Percentiles rank a stretch among this genome's conserved stretches.
These are phyloP conservation scores for Aspergillus oerlinghausenensis DNA, from an alignment of 2,329 filamentous ascomycete genomes.

Conservation along the genomic window DNA sequence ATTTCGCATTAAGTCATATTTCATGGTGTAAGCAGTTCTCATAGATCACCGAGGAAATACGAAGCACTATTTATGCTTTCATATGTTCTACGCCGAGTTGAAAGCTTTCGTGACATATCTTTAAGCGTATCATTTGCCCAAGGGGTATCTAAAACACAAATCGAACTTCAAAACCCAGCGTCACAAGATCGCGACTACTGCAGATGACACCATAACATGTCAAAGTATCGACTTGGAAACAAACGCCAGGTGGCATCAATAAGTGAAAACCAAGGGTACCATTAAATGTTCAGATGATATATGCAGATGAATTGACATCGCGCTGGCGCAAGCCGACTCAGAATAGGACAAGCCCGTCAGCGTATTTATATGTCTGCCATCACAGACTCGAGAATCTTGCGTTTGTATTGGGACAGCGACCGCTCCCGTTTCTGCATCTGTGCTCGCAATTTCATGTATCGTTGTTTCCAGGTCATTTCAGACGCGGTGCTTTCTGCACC, in stretches of 20 bases:
- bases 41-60: background rate
- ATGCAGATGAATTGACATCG: background rate
- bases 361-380: constrained; percentile 35
- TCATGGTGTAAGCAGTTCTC: background rate
- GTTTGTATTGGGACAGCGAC: constrained; percentile 36
- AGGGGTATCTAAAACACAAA: constrained; percentile 16
- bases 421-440: constrained; percentile 38
- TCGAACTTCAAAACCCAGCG: constrained; percentile 3
- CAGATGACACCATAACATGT: background rate
- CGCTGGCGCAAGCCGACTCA: background rate
- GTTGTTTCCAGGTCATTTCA: constrained; percentile 37
- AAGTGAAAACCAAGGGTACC: background rate
- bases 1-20: background rate
- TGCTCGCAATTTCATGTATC: constrained; percentile 33
- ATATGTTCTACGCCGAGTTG: background rate
- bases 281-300: background rate
- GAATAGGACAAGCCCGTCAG: background rate
- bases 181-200: background rate
- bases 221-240: background rate
- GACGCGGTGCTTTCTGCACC: constrained; percentile 16
- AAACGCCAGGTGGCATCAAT: background rate
- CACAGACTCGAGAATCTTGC: constrained; percentile 41
- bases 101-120: background rate
- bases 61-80: background rate
- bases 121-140: constrained; percentile 8